Evolutionary conservation across 1,284 basidiomycete species (phyloP).

Genomic region (Ustilago hordei): DNA sequence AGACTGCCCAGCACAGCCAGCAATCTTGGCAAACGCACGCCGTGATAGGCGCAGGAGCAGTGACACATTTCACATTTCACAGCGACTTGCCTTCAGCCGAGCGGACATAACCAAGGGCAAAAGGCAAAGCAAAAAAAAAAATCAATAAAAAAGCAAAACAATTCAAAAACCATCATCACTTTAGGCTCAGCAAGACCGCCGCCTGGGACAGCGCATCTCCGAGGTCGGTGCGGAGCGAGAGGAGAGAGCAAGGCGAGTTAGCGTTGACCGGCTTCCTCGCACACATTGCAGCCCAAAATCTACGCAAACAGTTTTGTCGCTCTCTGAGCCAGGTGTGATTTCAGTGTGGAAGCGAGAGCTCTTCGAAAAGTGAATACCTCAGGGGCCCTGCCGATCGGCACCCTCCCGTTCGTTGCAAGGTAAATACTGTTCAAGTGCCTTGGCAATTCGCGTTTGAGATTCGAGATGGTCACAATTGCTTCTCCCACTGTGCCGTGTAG

Average conservation of each 20-base stretch:
- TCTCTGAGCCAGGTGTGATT: not conserved
- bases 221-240: not conserved
- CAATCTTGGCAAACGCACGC: not conserved
- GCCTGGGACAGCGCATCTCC: not conserved
- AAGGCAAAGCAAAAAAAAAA: not conserved
- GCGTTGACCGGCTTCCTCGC: not conserved
- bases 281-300: not conserved
- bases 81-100: constrained; percentile 3
- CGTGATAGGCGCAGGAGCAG: constrained; percentile 16
- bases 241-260: too few relatives aligned
- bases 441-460: not conserved
- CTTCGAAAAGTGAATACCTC: not conserved
- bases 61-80: not conserved
- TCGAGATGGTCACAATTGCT: not conserved
- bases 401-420: not conserved
- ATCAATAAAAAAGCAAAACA: not conserved
- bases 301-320: not conserved
- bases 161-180: not conserved
- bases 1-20: constrained; percentile 15
- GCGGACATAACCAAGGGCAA: not conserved
- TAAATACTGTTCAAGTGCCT: not conserved
- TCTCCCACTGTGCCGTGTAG: not conserved
- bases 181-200: not conserved
- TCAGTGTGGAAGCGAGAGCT: not conserved
- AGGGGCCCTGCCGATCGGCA: constrained; percentile 1